These are phyloP conservation scores for Cenchrus purpureus DNA, from an alignment of 176 grass and related monocot species.

Conservation along the genomic window DNA sequence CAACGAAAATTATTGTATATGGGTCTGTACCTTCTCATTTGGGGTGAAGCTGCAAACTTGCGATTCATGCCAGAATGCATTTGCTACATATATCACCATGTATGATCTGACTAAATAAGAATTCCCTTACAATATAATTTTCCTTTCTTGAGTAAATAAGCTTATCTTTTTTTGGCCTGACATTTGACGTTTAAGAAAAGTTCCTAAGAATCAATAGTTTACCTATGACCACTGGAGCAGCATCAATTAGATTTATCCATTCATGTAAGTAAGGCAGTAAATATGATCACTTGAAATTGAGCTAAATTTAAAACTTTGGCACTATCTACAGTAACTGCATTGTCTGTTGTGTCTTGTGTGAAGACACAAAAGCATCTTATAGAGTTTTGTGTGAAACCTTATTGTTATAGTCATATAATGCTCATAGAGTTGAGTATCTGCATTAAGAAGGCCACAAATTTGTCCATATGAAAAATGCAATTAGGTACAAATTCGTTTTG, in stretches of 20 bases:
- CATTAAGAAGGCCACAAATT: not conserved
- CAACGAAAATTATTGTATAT: slow-evolving; percentile 95
- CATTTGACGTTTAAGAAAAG: not conserved
- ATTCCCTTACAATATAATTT: slow-evolving; percentile 6
- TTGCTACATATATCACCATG: slow-evolving; percentile 99
- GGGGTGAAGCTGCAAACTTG: slow-evolving; percentile 98
- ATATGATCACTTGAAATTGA: not conserved
- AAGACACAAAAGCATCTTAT: slow-evolving; percentile 6
- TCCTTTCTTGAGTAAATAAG: slow-evolving; percentile 11
- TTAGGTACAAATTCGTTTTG: not conserved
- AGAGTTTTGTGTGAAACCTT: not conserved
- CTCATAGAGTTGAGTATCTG: slow-evolving; percentile 11
- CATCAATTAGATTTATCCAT: not conserved
- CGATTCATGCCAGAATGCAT: slow-evolving; percentile 97
- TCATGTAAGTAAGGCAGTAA: slow-evolving; percentile 6
- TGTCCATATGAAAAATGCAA: slow-evolving; percentile 8
- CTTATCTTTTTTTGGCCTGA: slow-evolving; percentile 9
- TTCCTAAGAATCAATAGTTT: slow-evolving; percentile 13
- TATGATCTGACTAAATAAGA: slow-evolving; percentile 44
- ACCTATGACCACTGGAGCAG: not conserved
- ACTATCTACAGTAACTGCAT: not conserved
- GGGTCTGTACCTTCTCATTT: slow-evolving; percentile 98
- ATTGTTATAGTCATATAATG: not conserved
- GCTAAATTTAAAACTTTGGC: not conserved
- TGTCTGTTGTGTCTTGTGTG: slow-evolving; percentile 12